These are phyloP conservation scores for Mallotus nudiflorus DNA, from an alignment of 345 rosid species.

Conservation along the genomic window DNA sequence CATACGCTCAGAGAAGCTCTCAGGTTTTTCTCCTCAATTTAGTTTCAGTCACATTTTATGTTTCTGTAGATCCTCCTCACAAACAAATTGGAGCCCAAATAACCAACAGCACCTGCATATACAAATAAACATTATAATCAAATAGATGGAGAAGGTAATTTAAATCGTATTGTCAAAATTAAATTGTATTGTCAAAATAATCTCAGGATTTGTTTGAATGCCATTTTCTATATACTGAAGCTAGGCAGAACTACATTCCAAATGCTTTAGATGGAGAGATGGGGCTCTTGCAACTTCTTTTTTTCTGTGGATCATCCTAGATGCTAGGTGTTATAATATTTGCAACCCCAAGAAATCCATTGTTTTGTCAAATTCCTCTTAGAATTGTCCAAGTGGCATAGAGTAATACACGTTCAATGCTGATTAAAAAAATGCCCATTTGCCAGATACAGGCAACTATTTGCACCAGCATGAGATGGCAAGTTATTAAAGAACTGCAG, in stretches of 20 bases:
- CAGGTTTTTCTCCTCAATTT: constrained; percentile 3
- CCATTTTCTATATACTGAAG: too few relatives aligned
- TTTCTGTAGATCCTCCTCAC: constrained; percentile 96
- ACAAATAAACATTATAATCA: too few relatives aligned
- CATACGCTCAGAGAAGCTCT: constrained; percentile 31
- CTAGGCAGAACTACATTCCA: too few relatives aligned
- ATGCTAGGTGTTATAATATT: too few relatives aligned
- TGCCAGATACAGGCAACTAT: neutral
- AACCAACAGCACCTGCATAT: constrained; percentile 85
- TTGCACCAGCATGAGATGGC: neutral
- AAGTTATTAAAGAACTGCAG: neutral
- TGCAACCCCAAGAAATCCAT: neutral
- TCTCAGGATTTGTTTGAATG: too few relatives aligned
- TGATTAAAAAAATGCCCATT: neutral
- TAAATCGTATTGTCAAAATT: too few relatives aligned
- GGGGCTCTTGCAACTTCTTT: too few relatives aligned
- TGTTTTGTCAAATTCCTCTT: too few relatives aligned
- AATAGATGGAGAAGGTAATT: too few relatives aligned
- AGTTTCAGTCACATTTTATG: constrained; percentile 87
- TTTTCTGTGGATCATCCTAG: too few relatives aligned
- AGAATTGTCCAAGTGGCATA: neutral
- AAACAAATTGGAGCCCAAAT: constrained; percentile 86
- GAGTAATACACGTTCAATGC: neutral
- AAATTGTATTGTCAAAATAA: too few relatives aligned
- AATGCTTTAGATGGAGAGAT: too few relatives aligned